Evolutionary conservation across 2,329 filamentous ascomycete species (phyloP), one percentile per base, ranked within the genome.

Genomic region (Arthrocladium fulminans): DNA sequence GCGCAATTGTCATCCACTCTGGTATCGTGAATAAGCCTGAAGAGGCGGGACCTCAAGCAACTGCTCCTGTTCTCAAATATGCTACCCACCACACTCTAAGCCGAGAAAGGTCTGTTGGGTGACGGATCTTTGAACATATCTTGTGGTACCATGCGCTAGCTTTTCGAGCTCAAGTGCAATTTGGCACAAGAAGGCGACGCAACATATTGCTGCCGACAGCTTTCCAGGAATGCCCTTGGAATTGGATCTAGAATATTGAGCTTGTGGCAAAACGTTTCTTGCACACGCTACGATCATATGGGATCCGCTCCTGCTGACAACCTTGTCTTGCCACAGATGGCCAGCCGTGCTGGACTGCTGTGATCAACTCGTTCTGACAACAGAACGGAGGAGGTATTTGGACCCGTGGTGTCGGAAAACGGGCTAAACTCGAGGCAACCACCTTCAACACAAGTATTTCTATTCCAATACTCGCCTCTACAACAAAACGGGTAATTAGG

Each of bases 281-380:
- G 42, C 37, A 49, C 45, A 15, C 34, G 34, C 25, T 12, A n/a
- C n/a, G 45, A 49, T 27, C 51, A 53, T 15, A 37, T 15, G 2
- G 35, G 23, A 17, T 51, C 46, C 19, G 45, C 37, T 8, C 43
- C 39, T 29, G 38, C 42, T 23, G 51, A 35, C 19, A 51, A 20
- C 17, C 34, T 19, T 13, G 34, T 17, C 46, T 44, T 50, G 19
- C 59, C 60, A 27, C 41, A 45, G 17, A 24, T 39, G 7, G 45
- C 51, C n/a, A 44, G 25, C 32, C 44, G 51, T 8, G 15, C 24
- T 19, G 41, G 20, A 37, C 67, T 55, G 43, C 71, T 68, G n/a
- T n/a, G n/a, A n/a, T n/a, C n/a, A n/a, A n/a, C n/a, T n/a, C n/a
- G n/a, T n/a, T n/a, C n/a, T n/a, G n/a, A n/a, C n/a, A n/a, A n/a